phyloP scores from a whole-genome alignment of 108 stramenopile genomes.

The Cyclotella sp. region DNA sequence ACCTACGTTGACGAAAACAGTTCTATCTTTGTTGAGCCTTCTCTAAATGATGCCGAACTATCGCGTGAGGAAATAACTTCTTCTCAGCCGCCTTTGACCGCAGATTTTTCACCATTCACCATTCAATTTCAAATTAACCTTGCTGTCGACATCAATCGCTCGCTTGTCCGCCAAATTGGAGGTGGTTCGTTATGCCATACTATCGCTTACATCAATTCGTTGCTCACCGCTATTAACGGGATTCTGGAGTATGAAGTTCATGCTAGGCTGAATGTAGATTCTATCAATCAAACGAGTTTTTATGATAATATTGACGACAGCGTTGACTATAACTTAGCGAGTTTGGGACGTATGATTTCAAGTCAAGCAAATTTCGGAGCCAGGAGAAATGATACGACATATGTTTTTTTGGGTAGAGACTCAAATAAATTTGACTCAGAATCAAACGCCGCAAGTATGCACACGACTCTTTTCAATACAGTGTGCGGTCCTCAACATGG shows the following conservation, averaged over 20 bases:
- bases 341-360: not conserved
- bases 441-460: not conserved
- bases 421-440: not conserved
- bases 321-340: not conserved
- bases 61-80: not conserved
- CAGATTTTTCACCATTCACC: not conserved
- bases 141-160: not conserved
- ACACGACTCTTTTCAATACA: not conserved
- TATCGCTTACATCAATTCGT: not conserved
- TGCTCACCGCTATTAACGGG: not conserved
- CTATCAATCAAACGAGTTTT: not conserved
- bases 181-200: not conserved
- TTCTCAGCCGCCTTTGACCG: too few species aligned
- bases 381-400: not conserved
- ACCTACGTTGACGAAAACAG: not conserved
- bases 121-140: not conserved
- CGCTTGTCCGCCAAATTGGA: not conserved
- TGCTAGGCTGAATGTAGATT: not conserved
- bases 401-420: not conserved
- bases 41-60: not conserved
- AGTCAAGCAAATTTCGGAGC: not conserved
- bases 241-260: not conserved
- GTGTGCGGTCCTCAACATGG: not conserved
- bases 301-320: not conserved
- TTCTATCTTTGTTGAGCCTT: not conserved